Percentiles rank a stretch among this genome's conserved stretches.
phyloP scores from a whole-genome alignment of 2,329 filamentous ascomycete species.

The Trichoderma sp. region DNA sequence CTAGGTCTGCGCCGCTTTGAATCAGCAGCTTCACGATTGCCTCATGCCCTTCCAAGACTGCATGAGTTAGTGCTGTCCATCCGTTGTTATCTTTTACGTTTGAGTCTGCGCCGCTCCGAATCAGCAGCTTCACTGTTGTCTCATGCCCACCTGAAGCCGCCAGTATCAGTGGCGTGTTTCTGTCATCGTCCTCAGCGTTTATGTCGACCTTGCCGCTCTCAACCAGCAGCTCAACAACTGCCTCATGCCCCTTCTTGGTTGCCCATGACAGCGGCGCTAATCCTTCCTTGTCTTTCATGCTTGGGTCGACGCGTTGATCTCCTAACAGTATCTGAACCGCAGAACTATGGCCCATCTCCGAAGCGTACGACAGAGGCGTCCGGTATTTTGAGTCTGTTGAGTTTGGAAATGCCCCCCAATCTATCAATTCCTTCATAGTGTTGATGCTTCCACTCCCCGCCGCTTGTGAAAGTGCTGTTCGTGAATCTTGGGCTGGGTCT shows the following conservation, averaged over 20 bases:
- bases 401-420: neutral
- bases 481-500: neutral
- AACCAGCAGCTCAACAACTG: neutral
- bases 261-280: accelerated
- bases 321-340: accelerated
- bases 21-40: too few relatives aligned
- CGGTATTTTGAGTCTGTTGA: accelerated
- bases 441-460: neutral
- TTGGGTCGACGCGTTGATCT: neutral
- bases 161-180: too few relatives aligned
- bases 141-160: too few relatives aligned
- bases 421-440: neutral
- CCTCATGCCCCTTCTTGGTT: neutral
- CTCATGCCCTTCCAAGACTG: too few relatives aligned
- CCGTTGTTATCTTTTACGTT: too few relatives aligned
- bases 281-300: accelerated
- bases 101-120: too few relatives aligned
- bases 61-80: too few relatives aligned
- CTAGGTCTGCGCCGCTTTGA: too few relatives aligned
- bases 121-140: too few relatives aligned
- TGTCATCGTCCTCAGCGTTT: accelerated
- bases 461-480: neutral
- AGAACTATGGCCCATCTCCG: neutral
- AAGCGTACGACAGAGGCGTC: neutral
- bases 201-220: neutral